phyloP scores from a whole-genome alignment of 2,329 filamentous ascomycete genomes.

The Monosporascus sp. region DNA sequence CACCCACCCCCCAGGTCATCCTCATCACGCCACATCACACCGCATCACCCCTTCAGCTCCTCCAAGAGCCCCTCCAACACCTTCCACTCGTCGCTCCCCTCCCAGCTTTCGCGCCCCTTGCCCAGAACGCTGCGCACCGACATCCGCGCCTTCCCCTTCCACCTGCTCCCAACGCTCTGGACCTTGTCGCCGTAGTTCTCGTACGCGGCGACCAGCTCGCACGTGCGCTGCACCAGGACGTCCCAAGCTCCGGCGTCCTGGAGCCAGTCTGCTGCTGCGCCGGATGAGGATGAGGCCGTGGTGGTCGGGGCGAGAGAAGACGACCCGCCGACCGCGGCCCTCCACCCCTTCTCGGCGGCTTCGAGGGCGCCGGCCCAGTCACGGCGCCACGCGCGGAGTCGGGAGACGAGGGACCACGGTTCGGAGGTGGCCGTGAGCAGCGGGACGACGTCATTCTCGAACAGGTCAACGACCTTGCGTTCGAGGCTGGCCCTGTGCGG shows the following conservation, averaged over 20 bases:
- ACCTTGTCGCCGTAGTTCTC: slow-evolving; percentile 68
- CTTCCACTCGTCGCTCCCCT: slow-evolving; percentile 66
- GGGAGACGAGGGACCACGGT: slow-evolving; percentile 71
- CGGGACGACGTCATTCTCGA: slow-evolving; percentile 72
- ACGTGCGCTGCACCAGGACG: slow-evolving; percentile 69
- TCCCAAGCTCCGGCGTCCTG: slow-evolving; percentile 62
- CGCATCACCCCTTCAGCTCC: slow-evolving; percentile 33
- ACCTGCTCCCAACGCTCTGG: slow-evolving; percentile 67
- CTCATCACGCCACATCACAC: slow-evolving; percentile 4
- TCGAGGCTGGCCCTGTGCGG: slow-evolving; percentile 54
- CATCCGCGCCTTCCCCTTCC: slow-evolving; percentile 84
- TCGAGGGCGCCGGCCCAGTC: slow-evolving; percentile 70
- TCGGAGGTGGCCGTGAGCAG: slow-evolving; percentile 75
- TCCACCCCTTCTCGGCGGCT: slow-evolving; percentile 86
- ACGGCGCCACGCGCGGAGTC: slow-evolving; percentile 66
- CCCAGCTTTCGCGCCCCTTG: slow-evolving; percentile 76
- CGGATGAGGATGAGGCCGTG: slow-evolving; percentile 39
- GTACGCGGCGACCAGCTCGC: slow-evolving; percentile 76
- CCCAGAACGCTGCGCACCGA: slow-evolving; percentile 80
- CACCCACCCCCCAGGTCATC: no score
- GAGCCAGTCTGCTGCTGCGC: slow-evolving; percentile 38
- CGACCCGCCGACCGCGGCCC: slow-evolving; percentile 70
- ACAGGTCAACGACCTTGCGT: slow-evolving; percentile 60
- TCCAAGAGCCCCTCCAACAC: slow-evolving; percentile 52
- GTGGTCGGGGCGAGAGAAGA: slow-evolving; percentile 53